phyloP scores from a whole-genome alignment of 495 filamentous ascomycete genomes.

The Pseudevernia furfuracea region DNA sequence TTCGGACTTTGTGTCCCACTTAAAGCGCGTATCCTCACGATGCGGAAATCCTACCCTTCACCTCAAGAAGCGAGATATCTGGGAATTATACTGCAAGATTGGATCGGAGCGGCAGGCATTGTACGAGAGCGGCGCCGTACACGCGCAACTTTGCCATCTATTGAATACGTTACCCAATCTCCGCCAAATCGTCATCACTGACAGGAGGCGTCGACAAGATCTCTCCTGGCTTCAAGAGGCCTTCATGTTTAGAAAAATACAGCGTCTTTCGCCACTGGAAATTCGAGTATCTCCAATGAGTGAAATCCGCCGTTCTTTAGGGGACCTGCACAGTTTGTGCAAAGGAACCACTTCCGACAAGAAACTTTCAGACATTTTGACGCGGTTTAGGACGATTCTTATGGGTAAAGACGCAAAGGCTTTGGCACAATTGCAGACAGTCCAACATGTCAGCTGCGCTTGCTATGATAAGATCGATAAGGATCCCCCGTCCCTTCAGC shows the following conservation, averaged over 20 bases:
- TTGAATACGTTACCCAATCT: background rate
- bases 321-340: background rate
- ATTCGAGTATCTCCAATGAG: background rate
- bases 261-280: no score
- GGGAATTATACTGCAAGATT: background rate
- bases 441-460: no score
- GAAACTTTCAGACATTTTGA: no score
- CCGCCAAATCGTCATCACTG: background rate
- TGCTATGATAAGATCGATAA: no score
- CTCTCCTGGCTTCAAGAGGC: background rate
- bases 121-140: background rate
- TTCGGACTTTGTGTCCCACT: background rate
- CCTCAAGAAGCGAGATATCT: background rate
- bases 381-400: no score
- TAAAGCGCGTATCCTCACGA: no score
- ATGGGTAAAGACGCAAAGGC: no score
- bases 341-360: background rate
- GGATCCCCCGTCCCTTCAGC: no score
- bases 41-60: background rate
- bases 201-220: background rate
- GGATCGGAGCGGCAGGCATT: background rate
- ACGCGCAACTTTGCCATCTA: background rate
- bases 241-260: background rate
- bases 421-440: no score
- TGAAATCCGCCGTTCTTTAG: background rate